phyloP scores from a whole-genome alignment of 768 basidiomycete genomes.

The Xerocomellus intermedius region DNA sequence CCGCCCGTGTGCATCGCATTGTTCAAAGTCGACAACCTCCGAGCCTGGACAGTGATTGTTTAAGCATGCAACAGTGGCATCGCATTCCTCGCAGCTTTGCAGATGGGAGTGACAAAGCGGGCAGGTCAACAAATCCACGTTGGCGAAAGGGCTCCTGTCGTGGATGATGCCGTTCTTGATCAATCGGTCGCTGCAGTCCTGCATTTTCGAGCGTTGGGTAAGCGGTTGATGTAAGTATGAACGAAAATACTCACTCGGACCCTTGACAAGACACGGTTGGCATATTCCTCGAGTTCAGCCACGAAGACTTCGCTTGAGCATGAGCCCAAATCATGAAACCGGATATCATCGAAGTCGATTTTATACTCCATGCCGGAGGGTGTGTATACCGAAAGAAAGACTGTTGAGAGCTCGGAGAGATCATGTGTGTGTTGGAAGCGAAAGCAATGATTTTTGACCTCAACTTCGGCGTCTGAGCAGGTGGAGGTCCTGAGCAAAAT shows the following conservation, averaged over 20 bases:
- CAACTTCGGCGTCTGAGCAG: too few relatives aligned
- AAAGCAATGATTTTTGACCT: not conserved
- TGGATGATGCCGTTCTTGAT: not conserved
- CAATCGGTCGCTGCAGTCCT: not conserved
- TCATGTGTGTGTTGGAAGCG: not conserved
- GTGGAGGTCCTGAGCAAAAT: not conserved
- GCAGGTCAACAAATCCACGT: conserved; percentile 2
- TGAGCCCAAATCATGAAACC: too few relatives aligned
- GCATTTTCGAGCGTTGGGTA: not conserved
- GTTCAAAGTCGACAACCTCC: not conserved
- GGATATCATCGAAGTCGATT: not conserved
- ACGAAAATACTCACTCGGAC: not conserved
- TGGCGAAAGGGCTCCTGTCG: not conserved
- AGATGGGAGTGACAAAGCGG: not conserved
- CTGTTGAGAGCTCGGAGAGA: not conserved
- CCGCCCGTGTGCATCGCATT: not conserved
- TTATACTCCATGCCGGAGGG: not conserved
- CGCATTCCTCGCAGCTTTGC: not conserved
- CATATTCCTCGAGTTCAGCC: not conserved
- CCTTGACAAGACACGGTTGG: not conserved
- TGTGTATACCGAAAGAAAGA: not conserved
- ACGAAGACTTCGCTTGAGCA: not conserved
- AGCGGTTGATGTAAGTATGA: not conserved
- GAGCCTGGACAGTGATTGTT: not conserved
- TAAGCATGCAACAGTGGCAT: not conserved